Conservation (phyloP, 2,329 filamentous ascomycete genomes). For the Calonectria honghensis region DNA sequence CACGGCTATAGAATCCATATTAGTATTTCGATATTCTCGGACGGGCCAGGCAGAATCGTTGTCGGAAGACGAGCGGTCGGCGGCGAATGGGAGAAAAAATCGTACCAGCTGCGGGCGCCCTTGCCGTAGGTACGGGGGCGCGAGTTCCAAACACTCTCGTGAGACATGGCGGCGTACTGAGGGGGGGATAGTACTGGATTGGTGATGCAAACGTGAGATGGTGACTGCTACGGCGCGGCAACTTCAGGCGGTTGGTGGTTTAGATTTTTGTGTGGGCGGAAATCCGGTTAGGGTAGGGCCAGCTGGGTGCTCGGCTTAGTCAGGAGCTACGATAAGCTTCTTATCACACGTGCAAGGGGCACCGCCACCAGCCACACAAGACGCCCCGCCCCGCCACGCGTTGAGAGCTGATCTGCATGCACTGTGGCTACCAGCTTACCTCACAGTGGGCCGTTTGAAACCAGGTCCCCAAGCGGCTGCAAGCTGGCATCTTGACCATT, state of each 20-base stretch:
- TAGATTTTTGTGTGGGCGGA: slow-evolving; percentile 63
- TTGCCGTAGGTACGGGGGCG: slow-evolving; percentile 98
- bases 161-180: slow-evolving; percentile 73
- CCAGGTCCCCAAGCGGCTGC: slow-evolving; percentile 48
- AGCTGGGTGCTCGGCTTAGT: neutral
- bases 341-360: slow-evolving; percentile 5
- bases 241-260: slow-evolving; percentile 43
- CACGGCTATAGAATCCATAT: slow-evolving; percentile 69
- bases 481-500: slow-evolving; percentile 57
- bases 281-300: slow-evolving; percentile 10
- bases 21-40: slow-evolving; percentile 51
- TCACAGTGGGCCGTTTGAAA: slow-evolving; percentile 43
- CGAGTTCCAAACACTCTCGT: slow-evolving; percentile 99
- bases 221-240: slow-evolving; percentile 59
- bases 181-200: slow-evolving; percentile 39
- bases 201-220: slow-evolving; percentile 56
- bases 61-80: slow-evolving; percentile 11
- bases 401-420: neutral
- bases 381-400: neutral
- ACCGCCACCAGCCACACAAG: neutral
- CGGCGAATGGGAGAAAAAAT: slow-evolving; percentile 40
- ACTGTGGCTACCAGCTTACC: slow-evolving; percentile 45
- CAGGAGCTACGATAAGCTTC: neutral
- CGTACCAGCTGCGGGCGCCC: slow-evolving; percentile 95
- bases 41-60: slow-evolving; percentile 29